Percentiles rank a stretch among this genome's conserved stretches.
These are phyloP conservation scores for Peniophora sp. DNA, from an alignment of 1,284 basidiomycete species.

Conservation along the genomic window DNA sequence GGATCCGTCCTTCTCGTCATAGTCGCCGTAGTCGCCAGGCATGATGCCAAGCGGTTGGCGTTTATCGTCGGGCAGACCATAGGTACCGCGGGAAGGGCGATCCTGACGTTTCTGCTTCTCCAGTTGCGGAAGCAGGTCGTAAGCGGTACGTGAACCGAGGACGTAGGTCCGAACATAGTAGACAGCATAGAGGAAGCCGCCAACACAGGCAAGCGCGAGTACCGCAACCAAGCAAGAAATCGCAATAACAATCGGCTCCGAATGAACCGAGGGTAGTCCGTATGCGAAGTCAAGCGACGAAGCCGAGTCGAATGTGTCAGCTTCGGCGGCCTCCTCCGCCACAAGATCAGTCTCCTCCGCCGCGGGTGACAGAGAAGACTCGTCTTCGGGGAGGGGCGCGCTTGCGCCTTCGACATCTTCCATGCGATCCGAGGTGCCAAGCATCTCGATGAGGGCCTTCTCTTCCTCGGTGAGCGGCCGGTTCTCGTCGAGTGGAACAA, in stretches of 20 bases:
- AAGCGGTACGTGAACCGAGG: slow-evolving; percentile 21
- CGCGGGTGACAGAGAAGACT: neutral
- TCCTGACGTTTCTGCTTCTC: slow-evolving; percentile 17
- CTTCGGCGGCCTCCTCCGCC: neutral
- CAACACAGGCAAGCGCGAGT: slow-evolving; percentile 26
- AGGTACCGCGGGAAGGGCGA: slow-evolving; percentile 3
- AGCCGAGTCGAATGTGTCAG: neutral
- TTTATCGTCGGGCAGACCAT: slow-evolving; percentile 7
- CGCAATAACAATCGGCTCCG: slow-evolving; percentile 20
- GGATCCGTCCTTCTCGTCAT: slow-evolving; percentile 6
- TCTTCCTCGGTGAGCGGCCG: slow-evolving; percentile 22
- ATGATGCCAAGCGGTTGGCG: slow-evolving; percentile 2
- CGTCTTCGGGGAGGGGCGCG: neutral
- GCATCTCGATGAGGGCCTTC: slow-evolving; percentile 23
- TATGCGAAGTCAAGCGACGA: slow-evolving; percentile 6
- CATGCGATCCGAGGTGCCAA: slow-evolving; percentile 16
- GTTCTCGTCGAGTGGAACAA: slow-evolving; percentile 22
- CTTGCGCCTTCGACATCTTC: slow-evolving; percentile 22
- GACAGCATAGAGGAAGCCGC: slow-evolving; percentile 24
- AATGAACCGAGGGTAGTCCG: slow-evolving; percentile 9
- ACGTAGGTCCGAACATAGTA: slow-evolving; percentile 23
- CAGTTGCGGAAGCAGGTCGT: slow-evolving; percentile 25
- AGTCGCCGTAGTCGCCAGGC: neutral
- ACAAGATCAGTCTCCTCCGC: slow-evolving; percentile 1
- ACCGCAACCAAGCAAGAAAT: slow-evolving; percentile 29